Percentiles rank a stretch among this genome's conserved stretches.
These are phyloP conservation scores for Candida frijolesensis DNA, from an alignment of 1,139 yeast species.

Conservation along the genomic window DNA sequence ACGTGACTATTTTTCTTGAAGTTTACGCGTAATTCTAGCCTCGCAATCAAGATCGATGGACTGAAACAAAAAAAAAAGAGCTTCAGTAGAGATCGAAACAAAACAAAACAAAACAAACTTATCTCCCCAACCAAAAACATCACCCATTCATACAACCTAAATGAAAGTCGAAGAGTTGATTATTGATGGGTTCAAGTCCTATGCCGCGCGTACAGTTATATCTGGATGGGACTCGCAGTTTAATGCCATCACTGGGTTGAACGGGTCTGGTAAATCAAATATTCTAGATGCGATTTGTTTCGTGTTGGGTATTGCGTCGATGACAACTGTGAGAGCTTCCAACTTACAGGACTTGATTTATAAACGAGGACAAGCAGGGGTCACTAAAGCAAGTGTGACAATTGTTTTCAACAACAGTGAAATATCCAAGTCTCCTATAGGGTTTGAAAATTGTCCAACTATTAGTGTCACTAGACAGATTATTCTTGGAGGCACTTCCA, in stretches of 20 bases:
- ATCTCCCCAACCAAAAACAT: not conserved
- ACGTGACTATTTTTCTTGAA: no score
- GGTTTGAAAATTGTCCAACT: constrained; percentile 76
- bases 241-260: constrained; percentile 96
- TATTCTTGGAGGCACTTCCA: constrained; percentile 87
- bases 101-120: not conserved
- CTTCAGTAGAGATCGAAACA: not conserved
- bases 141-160: not conserved
- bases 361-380: constrained; percentile 97
- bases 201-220: constrained; percentile 95
- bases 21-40: no score
- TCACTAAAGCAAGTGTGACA: constrained; percentile 94
- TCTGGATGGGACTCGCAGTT: constrained; percentile 95
- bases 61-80: not conserved
- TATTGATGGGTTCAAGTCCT: constrained; percentile 96
- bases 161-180: constrained; percentile 96
- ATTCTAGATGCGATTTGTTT: constrained; percentile 96
- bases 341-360: constrained; percentile 92
- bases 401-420: constrained; percentile 91
- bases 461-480: constrained; percentile 93
- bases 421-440: constrained; percentile 76
- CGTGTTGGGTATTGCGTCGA: constrained; percentile 94
- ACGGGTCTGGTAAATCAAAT: constrained; percentile 97
- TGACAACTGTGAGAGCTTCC: constrained; percentile 92
- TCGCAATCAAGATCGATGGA: not conserved